Evolutionary conservation across 441 rosid species (phyloP).

Genomic region (Aquilaria agallochum): DNA sequence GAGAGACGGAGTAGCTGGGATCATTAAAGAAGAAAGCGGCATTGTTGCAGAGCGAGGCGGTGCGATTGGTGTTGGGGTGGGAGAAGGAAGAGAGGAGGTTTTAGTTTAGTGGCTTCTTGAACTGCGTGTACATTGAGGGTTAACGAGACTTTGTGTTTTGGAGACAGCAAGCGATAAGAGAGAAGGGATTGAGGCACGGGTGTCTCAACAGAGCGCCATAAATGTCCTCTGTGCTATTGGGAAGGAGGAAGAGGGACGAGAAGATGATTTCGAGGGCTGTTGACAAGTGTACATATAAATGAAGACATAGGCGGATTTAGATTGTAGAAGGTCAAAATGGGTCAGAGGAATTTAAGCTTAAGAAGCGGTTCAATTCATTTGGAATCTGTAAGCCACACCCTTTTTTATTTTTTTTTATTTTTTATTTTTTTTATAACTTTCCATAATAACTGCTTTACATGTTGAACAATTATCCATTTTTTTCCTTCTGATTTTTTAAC

Average conservation of each 20-base stretch:
- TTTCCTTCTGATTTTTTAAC: too few relatives aligned
- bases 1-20: neutral
- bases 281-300: slow-evolving; percentile 9
- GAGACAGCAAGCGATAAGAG: slow-evolving; percentile 1
- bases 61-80: slow-evolving; percentile 7
- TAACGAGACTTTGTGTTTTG: too few relatives aligned
- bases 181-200: slow-evolving; percentile 7
- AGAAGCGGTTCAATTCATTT: neutral
- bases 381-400: too few relatives aligned
- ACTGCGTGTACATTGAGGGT: slow-evolving; percentile 15
- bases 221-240: slow-evolving; percentile 23
- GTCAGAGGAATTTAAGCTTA: slow-evolving; percentile 15
- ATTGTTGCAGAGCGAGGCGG: slow-evolving; percentile 1
- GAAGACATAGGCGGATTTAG: neutral
- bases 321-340: slow-evolving; percentile 28
- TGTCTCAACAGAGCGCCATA: neutral
- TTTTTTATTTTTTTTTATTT: too few relatives aligned
- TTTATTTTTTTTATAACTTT: too few relatives aligned
- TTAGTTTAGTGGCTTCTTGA: slow-evolving; percentile 21
- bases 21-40: neutral
- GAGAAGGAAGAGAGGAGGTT: slow-evolving; percentile 15
- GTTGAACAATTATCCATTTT: too few relatives aligned
- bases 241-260: slow-evolving; percentile 3
- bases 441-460: too few relatives aligned
- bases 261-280: slow-evolving; percentile 2